Evolutionary conservation across 345 rosid species (phyloP), one percentile per base, ranked within the genome.

Genomic region (Boechera divaricarpa): DNA sequence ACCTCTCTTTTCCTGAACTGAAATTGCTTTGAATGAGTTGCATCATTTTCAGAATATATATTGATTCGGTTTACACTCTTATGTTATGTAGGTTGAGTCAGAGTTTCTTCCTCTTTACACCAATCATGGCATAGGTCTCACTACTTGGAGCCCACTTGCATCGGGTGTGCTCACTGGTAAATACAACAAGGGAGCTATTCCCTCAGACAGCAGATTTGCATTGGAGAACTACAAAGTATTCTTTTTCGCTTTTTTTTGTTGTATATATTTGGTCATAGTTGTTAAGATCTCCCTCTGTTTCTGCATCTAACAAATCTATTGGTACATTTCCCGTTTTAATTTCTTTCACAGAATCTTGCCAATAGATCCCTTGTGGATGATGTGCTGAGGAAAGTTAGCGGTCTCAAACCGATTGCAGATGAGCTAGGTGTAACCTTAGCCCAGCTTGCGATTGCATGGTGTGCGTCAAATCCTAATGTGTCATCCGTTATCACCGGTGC

Each of bases 81-180:
- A 7, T 48, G 5, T 11, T 41, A 31, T 82, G 76, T 81, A 92
- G 98, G 97, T 92, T 64, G 99, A 95, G 85, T 79, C 96, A 8
- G 99, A 95, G 84, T 95, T 80, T 82, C 84, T 92, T 26, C 96
- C 99, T 45, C 80, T 95, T 35, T 95, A 89, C 83, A 81, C 64
- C 72, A 95, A 89, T 74, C 86, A 92, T 85, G 98, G 97, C 77
- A 62, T 95, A 52, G 99, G 99, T 74, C 92, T 95, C 29, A 89
- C 99, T 18, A 95, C 98, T 5, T 95, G 99, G 99, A 95, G 99
- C 68, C 99, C 99, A 48, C 97, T 95, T 53, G 92, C 99, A 39
- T 92, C 98, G 3, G 98, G 99, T 48, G 99, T 95, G 63, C 98
- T 95, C 81, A 89, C 97, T 74, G 99, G 99, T 68, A 95, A 95